Evolutionary conservation across 2,329 filamentous ascomycete species (phyloP).

Genomic region (Fusarium succisae): DNA sequence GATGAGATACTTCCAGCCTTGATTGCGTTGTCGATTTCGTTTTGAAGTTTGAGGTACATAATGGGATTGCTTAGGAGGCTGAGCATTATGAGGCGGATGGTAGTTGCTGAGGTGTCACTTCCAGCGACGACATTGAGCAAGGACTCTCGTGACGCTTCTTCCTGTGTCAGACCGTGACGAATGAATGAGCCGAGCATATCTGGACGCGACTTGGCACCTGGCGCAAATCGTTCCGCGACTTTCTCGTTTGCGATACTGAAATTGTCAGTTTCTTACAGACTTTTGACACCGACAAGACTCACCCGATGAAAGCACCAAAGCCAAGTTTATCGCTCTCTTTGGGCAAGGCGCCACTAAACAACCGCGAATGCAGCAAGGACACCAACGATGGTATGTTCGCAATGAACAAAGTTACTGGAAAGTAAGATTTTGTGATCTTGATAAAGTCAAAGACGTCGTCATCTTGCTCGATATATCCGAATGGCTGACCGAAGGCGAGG

Average conservation of each 20-base stretch:
- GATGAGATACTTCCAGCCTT: conserved; percentile 44
- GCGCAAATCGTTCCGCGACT: background rate
- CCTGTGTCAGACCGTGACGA: conserved; percentile 47
- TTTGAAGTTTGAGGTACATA: conserved; percentile 56
- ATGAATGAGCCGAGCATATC: conserved; percentile 57
- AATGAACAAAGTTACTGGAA: conserved; percentile 3
- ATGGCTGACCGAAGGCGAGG: conserved; percentile 60
- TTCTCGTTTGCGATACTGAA: conserved; percentile 4
- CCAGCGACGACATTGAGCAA: conserved; percentile 50
- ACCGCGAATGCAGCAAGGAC: background rate
- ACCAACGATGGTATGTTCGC: background rate
- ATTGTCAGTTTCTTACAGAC: background rate
- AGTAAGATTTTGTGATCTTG: conserved; percentile 22
- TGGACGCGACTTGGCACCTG: background rate
- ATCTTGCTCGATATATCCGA: conserved; percentile 58
- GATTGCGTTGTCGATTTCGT: conserved; percentile 60
- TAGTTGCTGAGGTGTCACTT: conserved; percentile 50
- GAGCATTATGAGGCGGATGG: conserved; percentile 58
- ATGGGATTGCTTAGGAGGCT: conserved; percentile 61
- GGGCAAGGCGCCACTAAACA: conserved; percentile 45
- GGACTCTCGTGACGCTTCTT: conserved; percentile 47
- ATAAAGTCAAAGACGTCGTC: conserved; percentile 55
- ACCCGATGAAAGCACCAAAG: conserved; percentile 16
- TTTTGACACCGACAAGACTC: background rate
- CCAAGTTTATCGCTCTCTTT: conserved; percentile 47